Base-by-base conservation (phyloP, 2,329 filamentous ascomycete species). In the Ramularia endophylla region DNA sequence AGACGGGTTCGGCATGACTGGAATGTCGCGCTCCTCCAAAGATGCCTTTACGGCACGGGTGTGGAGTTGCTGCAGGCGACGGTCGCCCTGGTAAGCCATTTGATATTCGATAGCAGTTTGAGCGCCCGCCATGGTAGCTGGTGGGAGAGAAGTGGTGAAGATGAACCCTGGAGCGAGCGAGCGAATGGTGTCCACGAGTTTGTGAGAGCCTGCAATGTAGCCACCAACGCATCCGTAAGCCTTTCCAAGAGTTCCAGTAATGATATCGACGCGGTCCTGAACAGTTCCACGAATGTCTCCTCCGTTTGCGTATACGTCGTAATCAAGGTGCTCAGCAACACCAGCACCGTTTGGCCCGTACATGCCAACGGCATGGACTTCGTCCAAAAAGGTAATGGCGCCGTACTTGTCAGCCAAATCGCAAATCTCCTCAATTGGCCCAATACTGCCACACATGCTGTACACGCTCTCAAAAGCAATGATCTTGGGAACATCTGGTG, bases 401-500 rank as follows among this genome's bases (percentile, higher is more conserved):
- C 92, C 92, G 63, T 98, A 98, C 72, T 95, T 95, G 50, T 97
- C 89, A 8, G 92, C 90, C 40, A 98, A 72, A 62, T 98, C 88
- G 64, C 90, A 97, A 48, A 98, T 97, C 61, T 83, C 83, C 68
- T 89, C 87, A 55, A 98, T 98, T 1, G 92, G 92, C 0, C 88
- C 92, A 62, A 98, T 87, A 12, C 88, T 95, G 49, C 92, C 92
- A 62, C 92, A 98, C 92, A 98, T 98, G 72, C 88, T 95, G 71
- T 98, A 98, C 3, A 98, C 92, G 20, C 88, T 95, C 69, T 98
- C 92, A 52, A 97, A 98, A 2, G 92, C 92, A 52, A 98, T 98
- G 53, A 98, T 95, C 73, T 98, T 98, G 43, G 92, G 92, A 27
- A 86, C 78, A 46, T 92, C 77, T 1, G 85, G 70, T 1, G 90